Conservation (phyloP, 2,329 filamentous ascomycete genomes). For the Neodidymelliopsis sp. region DNA sequence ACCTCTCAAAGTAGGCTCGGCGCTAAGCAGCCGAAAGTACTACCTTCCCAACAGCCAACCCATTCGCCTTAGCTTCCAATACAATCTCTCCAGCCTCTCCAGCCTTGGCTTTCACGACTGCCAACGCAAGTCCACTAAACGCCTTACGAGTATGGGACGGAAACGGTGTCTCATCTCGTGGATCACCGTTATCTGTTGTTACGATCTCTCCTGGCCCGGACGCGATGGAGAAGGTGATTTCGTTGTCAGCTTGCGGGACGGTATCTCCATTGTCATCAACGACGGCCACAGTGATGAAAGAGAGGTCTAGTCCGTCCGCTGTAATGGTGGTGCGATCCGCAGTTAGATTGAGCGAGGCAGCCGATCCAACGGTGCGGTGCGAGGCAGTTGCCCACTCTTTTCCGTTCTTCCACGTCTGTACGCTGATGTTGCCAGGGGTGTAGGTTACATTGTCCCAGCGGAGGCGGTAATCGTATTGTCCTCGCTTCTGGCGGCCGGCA, state of each 20-base stretch:
- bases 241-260: conserved; percentile 54
- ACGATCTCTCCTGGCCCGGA: conserved; percentile 55
- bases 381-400: conserved; percentile 56
- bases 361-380: conserved; percentile 52
- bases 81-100: conserved; percentile 20
- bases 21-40: conserved; percentile 1
- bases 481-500: conserved; percentile 51
- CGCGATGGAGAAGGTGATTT: conserved; percentile 54
- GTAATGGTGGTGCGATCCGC: conserved; percentile 52
- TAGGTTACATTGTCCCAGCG: conserved; percentile 63
- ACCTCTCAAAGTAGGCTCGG: background rate
- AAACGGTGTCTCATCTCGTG: conserved; percentile 33
- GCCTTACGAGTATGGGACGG: conserved; percentile 31
- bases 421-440: conserved; percentile 56
- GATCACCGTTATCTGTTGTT: conserved; percentile 61
- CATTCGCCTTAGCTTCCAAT: conserved; percentile 18
- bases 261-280: conserved; percentile 54
- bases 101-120: conserved; percentile 26
- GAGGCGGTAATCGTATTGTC: conserved; percentile 56
- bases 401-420: conserved; percentile 59
- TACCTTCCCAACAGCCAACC: conserved; percentile 1
- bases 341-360: conserved; percentile 50
- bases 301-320: conserved; percentile 55
- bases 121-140: conserved; percentile 36
- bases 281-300: conserved; percentile 57